Conservation (phyloP, 1,284 basidiomycete species). For the Dichomitus squalens region DNA sequence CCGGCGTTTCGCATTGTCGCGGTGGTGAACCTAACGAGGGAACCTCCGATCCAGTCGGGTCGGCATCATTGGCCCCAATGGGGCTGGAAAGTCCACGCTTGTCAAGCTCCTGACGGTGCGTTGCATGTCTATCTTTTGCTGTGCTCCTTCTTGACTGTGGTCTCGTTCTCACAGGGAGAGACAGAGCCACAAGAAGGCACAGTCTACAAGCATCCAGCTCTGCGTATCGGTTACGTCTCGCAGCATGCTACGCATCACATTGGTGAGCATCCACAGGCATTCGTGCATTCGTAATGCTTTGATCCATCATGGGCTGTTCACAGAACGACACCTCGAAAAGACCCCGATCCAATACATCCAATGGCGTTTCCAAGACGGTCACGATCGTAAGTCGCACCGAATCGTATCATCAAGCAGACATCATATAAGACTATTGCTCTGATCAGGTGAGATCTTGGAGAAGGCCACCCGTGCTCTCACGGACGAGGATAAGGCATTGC, state of each 20-base stretch:
- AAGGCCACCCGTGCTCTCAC: constrained; percentile 91
- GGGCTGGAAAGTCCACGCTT: constrained; percentile 95
- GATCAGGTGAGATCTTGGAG: constrained; percentile 82
- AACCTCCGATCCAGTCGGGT: constrained; percentile 62
- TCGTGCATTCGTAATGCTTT: not conserved
- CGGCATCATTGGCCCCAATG: constrained; percentile 90
- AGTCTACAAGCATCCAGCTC: constrained; percentile 94
- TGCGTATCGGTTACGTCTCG: constrained; percentile 97
- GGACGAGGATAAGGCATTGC: constrained; percentile 81
- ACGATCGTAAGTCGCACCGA: constrained; percentile 76
- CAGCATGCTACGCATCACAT: constrained; percentile 98
- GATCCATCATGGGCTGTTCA: constrained; percentile 11
- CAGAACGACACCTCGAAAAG: constrained; percentile 92
- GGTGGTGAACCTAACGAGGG: constrained; percentile 15
- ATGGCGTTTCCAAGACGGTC: constrained; percentile 99
- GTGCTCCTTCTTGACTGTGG: constrained; percentile 10
- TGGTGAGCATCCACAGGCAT: constrained; percentile 42
- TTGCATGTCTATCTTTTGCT: not conserved
- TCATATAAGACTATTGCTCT: not conserved
- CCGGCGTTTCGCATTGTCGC: constrained; percentile 3
- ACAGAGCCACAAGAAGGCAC: constrained; percentile 91
- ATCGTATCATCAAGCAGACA: constrained; percentile 2
- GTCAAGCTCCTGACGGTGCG: constrained; percentile 92
- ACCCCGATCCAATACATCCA: constrained; percentile 96
- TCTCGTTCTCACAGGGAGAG: constrained; percentile 71